Base-by-base conservation (phyloP, 352 stramenopile genomes). In the Phytophthora meadii region DNA sequence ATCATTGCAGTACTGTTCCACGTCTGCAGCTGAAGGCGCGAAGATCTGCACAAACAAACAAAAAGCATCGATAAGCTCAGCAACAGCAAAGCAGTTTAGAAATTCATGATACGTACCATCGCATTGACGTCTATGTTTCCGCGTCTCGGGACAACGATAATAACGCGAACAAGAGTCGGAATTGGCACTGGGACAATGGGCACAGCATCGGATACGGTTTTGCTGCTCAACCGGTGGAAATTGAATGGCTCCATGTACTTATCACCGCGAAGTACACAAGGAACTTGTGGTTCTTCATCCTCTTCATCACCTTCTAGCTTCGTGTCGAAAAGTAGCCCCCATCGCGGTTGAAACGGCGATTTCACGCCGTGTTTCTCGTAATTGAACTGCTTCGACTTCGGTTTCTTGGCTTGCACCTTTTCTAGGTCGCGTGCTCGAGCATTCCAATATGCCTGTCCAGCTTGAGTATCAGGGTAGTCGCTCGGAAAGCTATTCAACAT, bases 161-260 rank as follows among this genome's bases (percentile, higher is more conserved):
- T 28, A 10, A 94, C 81, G 12, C 81, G 77, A 52, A 95, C 78
- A 12, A 95, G 76, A 48, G 86, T 93, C 17, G 84, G 82, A 17
- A 92, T 72, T 5, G 82, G 75, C 7, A 88, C 75, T 2, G 85
- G 72, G 14, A 95, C 73, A 40, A 81, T 54, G 0, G 52, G 41
- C 28, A 51, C 28, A 19, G 11, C 11, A 44, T 41, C n/a, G 27
- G 24, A 9, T 28, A 24, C 36, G 28, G 55, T 44, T 36, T 36
- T 36, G 30, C 30, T 36, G 30, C 12, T 36, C 9, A 9, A 36
- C 3, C 37, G 27, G 37, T 77, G 83, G 51, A 94, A 95, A 27
- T 66, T 73, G 32, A 94, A 95, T 1, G 85, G 79, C 52, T 81
- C 36, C 81, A 93, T 92, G 66, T 93, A 93, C 39, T 67, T 70